Percentiles rank a stretch among this genome's conserved stretches.
Evolutionary conservation across 2,329 filamentous ascomycete species (phyloP).

Genomic region (Sporothrix mexicana): DNA sequence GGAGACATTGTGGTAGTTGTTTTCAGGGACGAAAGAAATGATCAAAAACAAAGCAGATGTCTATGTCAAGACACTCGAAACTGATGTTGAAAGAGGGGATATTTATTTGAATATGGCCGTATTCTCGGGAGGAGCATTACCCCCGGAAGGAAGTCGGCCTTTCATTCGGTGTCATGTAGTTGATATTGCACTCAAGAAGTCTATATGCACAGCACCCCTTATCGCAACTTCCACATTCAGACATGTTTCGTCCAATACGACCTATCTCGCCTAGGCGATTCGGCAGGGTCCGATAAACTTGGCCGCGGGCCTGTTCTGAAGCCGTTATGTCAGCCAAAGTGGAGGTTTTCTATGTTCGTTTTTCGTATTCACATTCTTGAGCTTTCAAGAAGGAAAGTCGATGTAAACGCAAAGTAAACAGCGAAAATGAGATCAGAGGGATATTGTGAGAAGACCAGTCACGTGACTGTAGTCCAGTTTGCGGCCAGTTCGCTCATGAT

Average conservation of each 20-base stretch:
- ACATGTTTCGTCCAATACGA: neutral
- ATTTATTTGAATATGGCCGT: neutral
- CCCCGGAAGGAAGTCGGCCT: neutral
- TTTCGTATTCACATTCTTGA: neutral
- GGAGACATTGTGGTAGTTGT: neutral
- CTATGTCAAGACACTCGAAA: neutral
- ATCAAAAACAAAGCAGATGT: neutral
- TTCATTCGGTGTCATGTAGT: neutral
- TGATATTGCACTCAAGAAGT: neutral
- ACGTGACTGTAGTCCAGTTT: too few species aligned
- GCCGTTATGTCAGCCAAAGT: too few species aligned
- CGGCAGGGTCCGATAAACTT: slow-evolving; percentile 8
- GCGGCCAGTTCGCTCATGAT: too few species aligned
- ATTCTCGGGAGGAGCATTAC: neutral
- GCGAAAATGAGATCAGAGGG: too few species aligned
- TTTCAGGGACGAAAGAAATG: neutral
- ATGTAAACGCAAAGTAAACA: too few species aligned
- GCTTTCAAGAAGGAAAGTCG: too few species aligned
- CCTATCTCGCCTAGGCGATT: neutral
- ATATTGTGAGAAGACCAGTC: too few species aligned
- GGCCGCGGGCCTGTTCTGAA: neutral
- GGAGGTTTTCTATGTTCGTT: too few species aligned
- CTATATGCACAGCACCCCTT: neutral
- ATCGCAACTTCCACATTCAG: slow-evolving; percentile 18
- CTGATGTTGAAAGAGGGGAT: neutral